Evolutionary conservation across 78 protist species (phyloP).

Genomic region (Isochrysis galbana): DNA sequence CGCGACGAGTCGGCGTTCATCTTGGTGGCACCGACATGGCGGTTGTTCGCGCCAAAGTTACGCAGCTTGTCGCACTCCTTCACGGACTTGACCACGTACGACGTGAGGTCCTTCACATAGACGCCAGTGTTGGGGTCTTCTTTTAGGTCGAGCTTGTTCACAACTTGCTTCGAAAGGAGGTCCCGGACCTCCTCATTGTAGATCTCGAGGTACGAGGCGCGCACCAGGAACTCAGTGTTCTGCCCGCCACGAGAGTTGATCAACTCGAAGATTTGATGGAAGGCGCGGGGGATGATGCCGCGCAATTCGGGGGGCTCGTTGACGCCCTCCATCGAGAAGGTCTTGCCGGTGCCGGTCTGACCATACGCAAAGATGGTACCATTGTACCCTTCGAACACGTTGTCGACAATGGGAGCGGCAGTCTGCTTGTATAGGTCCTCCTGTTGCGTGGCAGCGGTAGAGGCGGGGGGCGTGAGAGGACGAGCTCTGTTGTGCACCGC

Average conservation of each 20-base stretch:
- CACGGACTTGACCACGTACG: constrained; percentile 32
- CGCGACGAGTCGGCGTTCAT: constrained; percentile 71
- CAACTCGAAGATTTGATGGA: neutral
- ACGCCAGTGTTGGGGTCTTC: constrained; percentile 56
- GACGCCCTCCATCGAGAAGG: constrained; percentile 23
- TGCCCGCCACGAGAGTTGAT: neutral
- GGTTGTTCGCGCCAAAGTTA: constrained; percentile 57
- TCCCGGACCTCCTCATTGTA: constrained; percentile 78
- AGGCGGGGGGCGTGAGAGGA: too few relatives aligned
- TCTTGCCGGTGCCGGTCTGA: constrained; percentile 24
- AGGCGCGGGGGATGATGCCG: constrained; percentile 51
- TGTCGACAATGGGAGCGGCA: constrained; percentile 33
- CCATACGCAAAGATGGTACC: constrained; percentile 32
- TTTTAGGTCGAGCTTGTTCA: constrained; percentile 63
- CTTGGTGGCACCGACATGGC: constrained; percentile 75
- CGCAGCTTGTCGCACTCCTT: constrained; percentile 57
- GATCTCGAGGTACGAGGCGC: constrained; percentile 75
- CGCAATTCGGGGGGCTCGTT: constrained; percentile 13
- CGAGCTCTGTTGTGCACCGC: too few relatives aligned
- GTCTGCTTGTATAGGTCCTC: neutral
- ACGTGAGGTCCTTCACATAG: constrained; percentile 62
- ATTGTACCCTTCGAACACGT: constrained; percentile 6
- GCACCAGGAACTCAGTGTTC: constrained; percentile 48
- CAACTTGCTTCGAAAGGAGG: constrained; percentile 46
- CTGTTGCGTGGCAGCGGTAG: neutral